Evolutionary conservation across 2,329 filamentous ascomycete genomes (phyloP).

Genomic region (Phialophora verrucosa): DNA sequence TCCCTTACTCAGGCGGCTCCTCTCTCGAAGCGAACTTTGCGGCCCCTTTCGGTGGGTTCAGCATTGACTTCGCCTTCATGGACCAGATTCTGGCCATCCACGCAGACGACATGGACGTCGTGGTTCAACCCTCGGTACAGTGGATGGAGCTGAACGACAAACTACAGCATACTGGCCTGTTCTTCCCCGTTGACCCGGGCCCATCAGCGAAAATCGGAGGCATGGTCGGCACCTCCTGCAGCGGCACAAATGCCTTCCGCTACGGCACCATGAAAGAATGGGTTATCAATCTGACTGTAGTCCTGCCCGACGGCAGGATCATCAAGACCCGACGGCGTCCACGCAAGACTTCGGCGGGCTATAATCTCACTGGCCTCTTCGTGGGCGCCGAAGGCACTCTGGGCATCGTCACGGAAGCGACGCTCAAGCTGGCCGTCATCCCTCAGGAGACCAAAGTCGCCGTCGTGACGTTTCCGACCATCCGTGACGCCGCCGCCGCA

Average conservation of each 20-base stretch:
- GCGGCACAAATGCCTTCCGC: conserved; percentile 64
- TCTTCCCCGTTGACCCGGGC: conserved; percentile 89
- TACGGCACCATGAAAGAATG: conserved; percentile 81
- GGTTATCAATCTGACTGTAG: conserved; percentile 73
- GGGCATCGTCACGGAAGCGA: conserved; percentile 81
- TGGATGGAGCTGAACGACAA: conserved; percentile 88
- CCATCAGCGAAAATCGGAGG: conserved; percentile 65
- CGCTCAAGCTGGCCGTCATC: conserved; percentile 77
- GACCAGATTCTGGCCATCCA: conserved; percentile 79
- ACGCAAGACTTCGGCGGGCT: conserved; percentile 79
- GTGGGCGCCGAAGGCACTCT: conserved; percentile 82
- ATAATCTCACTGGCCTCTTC: conserved; percentile 80
- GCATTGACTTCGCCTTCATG: conserved; percentile 89
- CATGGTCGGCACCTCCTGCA: conserved; percentile 72
- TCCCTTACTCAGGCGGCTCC: conserved; percentile 84
- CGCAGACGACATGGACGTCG: conserved; percentile 87
- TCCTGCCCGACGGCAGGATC: conserved; percentile 69
- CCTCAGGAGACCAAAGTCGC: conserved; percentile 78
- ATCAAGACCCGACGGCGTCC: conserved; percentile 76
- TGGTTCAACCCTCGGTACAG: conserved; percentile 88
- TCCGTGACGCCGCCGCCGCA: conserved; percentile 75
- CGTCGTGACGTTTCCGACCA: conserved; percentile 77
- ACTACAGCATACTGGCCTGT: conserved; percentile 75
- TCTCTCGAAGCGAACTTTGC: conserved; percentile 91
- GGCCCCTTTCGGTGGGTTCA: conserved; percentile 83